Conservation (phyloP, 805 yeast species). For the Cyberlindnera americana region DNA sequence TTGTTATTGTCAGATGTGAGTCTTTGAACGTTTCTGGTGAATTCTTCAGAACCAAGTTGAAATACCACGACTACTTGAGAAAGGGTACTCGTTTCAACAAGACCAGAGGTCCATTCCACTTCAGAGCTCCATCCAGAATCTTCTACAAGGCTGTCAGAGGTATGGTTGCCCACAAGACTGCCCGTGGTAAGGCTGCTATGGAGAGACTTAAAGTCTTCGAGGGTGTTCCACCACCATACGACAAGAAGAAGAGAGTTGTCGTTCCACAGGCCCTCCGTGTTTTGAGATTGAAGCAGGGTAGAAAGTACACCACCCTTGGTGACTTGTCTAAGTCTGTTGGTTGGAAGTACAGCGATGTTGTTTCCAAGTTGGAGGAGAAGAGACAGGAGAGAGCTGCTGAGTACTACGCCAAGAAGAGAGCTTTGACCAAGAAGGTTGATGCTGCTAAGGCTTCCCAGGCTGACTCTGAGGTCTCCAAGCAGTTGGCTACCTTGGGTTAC, state of each 20-base stretch:
- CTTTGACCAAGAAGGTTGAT: slow-evolving; percentile 87
- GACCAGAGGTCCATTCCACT: slow-evolving; percentile 99
- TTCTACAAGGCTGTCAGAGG: slow-evolving; percentile 99
- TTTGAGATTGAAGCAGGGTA: slow-evolving; percentile 98
- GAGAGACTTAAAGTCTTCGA: slow-evolving; percentile 99
- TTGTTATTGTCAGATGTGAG: slow-evolving; percentile 96
- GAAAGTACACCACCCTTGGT: slow-evolving; percentile 99
- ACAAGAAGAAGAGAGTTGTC: slow-evolving; percentile 99
- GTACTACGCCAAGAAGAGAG: slow-evolving; percentile 98
- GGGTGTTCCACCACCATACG: slow-evolving; percentile 99
- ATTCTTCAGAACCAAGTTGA: slow-evolving; percentile 99
- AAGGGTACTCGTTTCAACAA: slow-evolving; percentile 99
- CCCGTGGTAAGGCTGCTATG: slow-evolving; percentile 99
- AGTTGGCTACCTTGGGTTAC: slow-evolving; percentile 97
- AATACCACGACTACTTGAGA: slow-evolving; percentile 99
- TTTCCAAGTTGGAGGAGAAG: slow-evolving; percentile 97
- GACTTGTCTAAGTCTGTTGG: slow-evolving; percentile 96
- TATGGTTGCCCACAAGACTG: slow-evolving; percentile 99
- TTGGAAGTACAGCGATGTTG: slow-evolving; percentile 99
- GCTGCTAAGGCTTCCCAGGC: slow-evolving; percentile 87
- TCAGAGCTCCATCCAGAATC: slow-evolving; percentile 99
- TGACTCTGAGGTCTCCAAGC: slow-evolving; percentile 84
- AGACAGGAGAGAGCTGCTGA: slow-evolving; percentile 98
- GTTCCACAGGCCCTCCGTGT: slow-evolving; percentile 99
- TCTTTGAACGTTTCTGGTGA: slow-evolving; percentile 99